Evolutionary conservation across 805 yeast species (phyloP).

Genomic region (Lachancea sp.): DNA sequence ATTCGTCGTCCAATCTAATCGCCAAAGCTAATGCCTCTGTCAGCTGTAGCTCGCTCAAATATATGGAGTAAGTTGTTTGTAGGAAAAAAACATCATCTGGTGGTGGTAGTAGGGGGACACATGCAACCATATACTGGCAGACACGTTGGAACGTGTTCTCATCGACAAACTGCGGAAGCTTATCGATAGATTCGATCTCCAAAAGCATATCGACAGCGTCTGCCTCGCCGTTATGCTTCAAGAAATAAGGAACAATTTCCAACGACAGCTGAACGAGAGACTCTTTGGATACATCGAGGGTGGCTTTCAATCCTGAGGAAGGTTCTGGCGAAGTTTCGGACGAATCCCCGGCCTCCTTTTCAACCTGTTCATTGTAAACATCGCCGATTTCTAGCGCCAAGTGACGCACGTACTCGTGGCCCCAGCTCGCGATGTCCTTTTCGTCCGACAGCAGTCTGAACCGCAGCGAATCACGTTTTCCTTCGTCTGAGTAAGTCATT

Average conservation of each 20-base stretch:
- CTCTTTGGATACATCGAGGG: slow-evolving; percentile 21
- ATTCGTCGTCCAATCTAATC: slow-evolving; percentile 77
- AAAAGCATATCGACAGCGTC: slow-evolving; percentile 92
- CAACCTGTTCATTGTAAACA: slow-evolving; percentile 55
- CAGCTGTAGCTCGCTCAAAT: slow-evolving; percentile 67
- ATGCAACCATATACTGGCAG: slow-evolving; percentile 88
- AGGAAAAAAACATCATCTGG: slow-evolving; percentile 86
- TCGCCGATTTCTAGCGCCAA: slow-evolving; percentile 93
- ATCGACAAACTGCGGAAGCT: slow-evolving; percentile 78
- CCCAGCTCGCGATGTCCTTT: slow-evolving; percentile 77
- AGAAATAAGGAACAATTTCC: slow-evolving; percentile 79
- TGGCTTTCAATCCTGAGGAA: slow-evolving; percentile 3
- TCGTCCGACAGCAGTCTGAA: slow-evolving; percentile 62
- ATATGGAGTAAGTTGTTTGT: slow-evolving; percentile 82
- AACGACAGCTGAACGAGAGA: slow-evolving; percentile 60
- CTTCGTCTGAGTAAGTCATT: slow-evolving; percentile 85
- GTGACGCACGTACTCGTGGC: slow-evolving; percentile 96
- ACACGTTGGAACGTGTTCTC: slow-evolving; percentile 79
- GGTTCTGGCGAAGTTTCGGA: slow-evolving; percentile 16
- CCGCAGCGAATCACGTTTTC: slow-evolving; percentile 69
- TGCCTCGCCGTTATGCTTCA: slow-evolving; percentile 94
- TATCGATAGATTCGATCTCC: slow-evolving; percentile 83
- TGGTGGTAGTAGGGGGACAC: slow-evolving; percentile 94
- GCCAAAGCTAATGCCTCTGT: slow-evolving; percentile 91
- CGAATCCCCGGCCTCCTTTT: slow-evolving; percentile 30